Evolutionary conservation across 2,329 filamentous ascomycete genomes (phyloP).

Genomic region (Colletotrichum coccodes): DNA sequence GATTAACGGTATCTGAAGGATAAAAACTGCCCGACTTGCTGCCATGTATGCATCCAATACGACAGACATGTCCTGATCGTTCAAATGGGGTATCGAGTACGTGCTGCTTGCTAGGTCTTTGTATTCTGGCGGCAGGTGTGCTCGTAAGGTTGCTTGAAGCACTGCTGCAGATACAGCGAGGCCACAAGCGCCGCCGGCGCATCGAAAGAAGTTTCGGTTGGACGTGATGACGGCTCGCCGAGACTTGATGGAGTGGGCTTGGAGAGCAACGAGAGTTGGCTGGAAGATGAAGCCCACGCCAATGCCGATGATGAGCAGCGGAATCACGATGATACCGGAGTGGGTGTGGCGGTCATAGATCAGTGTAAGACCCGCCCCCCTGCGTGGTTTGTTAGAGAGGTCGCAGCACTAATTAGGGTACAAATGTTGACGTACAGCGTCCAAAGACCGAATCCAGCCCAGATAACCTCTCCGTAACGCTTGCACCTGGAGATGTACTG

Average conservation of each 20-base stretch:
- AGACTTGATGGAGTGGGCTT: conserved; percentile 65
- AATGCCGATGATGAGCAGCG: conserved; percentile 60
- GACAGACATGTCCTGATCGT: conserved; percentile 23
- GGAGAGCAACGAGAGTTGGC: conserved; percentile 64
- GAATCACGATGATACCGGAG: conserved; percentile 58
- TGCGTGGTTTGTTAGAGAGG: conserved; percentile 13
- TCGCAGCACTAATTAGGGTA: accelerated
- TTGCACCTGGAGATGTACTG: conserved; percentile 67
- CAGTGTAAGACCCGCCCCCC: conserved; percentile 62
- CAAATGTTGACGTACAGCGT: conserved; percentile 40
- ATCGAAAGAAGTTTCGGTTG: conserved; percentile 70
- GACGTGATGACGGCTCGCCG: conserved; percentile 72
- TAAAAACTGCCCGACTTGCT: conserved; percentile 66
- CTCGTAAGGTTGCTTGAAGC: conserved; percentile 42
- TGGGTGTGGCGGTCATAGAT: conserved; percentile 57
- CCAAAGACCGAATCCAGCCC: conserved; percentile 49
- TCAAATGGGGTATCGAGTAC: conserved; percentile 39
- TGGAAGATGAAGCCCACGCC: conserved; percentile 63
- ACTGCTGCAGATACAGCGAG: conserved; percentile 67
- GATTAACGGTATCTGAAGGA: conserved; percentile 64
- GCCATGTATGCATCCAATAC: conserved; percentile 56
- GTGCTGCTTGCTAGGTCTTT: conserved; percentile 40
- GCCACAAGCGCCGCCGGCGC: conserved; percentile 66
- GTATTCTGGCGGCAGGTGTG: conserved; percentile 39
- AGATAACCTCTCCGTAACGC: conserved; percentile 69